Evolutionary conservation across 2,329 filamentous ascomycete species (phyloP).

Genomic region (Sporothrix brasiliensis): DNA sequence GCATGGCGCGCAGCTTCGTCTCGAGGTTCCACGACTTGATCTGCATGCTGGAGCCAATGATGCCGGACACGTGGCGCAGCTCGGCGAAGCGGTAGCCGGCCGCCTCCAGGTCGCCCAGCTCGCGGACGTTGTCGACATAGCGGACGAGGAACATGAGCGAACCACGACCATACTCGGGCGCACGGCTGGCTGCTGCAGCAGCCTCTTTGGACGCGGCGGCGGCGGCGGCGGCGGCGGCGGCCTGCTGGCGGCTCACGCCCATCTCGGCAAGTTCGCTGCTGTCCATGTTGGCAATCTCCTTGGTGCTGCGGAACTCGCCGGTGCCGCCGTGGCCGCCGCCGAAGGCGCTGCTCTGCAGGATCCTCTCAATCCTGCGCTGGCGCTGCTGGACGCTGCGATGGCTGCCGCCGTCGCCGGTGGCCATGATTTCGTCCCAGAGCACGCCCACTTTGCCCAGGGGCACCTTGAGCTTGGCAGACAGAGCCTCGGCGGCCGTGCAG

Average conservation of each 20-base stretch:
- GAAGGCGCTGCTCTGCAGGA: slow-evolving; percentile 35
- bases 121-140: slow-evolving; percentile 58
- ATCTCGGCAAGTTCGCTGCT: slow-evolving; percentile 49
- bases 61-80: slow-evolving; percentile 66
- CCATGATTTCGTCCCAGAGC: slow-evolving; percentile 75
- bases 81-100: slow-evolving; percentile 78
- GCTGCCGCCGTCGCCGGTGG: slow-evolving; percentile 54
- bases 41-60: slow-evolving; percentile 73
- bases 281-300: slow-evolving; percentile 26
- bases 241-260: slow-evolving; percentile 37
- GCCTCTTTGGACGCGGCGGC: too few relatives aligned
- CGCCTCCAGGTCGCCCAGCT: slow-evolving; percentile 66
- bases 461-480: slow-evolving; percentile 68
- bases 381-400: neutral
- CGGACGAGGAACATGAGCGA: slow-evolving; percentile 81
- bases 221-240: neutral
- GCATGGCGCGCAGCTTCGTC: slow-evolving; percentile 65
- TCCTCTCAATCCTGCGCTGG: slow-evolving; percentile 7
- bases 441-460: slow-evolving; percentile 66
- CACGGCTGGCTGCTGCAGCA: neutral
- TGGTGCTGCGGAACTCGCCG: slow-evolving; percentile 30
- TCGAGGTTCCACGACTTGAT: slow-evolving; percentile 66
- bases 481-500: slow-evolving; percentile 74
- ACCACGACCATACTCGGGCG: slow-evolving; percentile 62
- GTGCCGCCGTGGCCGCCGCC: slow-evolving; percentile 35